Conservation (phyloP, 1,284 basidiomycete genomes). For the Agaricales sp. region DNA sequence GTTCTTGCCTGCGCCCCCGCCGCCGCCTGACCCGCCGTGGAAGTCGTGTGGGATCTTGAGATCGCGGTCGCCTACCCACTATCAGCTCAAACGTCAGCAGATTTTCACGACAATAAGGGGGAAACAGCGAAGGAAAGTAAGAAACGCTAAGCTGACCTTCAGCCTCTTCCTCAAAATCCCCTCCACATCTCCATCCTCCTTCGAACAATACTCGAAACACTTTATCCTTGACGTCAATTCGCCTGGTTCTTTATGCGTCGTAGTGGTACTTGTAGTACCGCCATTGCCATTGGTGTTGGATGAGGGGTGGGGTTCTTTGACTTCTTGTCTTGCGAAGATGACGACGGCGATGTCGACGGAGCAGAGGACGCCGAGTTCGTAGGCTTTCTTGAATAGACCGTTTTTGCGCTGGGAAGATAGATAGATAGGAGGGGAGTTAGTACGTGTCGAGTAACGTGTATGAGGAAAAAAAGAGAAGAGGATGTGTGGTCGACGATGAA, state of each 20-base stretch:
- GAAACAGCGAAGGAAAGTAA: slow-evolving; percentile 10
- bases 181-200: slow-evolving; percentile 33
- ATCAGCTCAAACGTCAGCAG: not conserved
- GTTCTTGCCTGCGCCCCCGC: slow-evolving; percentile 24
- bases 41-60: slow-evolving; percentile 34
- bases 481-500: slow-evolving; percentile 4
- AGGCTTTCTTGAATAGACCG: slow-evolving; percentile 66
- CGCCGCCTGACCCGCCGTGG: slow-evolving; percentile 18
- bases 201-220: slow-evolving; percentile 48
- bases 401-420: slow-evolving; percentile 41
- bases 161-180: slow-evolving; percentile 29
- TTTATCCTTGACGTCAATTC: slow-evolving; percentile 42
- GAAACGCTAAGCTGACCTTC: too few species aligned
- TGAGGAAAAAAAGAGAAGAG: slow-evolving; percentile 13
- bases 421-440: slow-evolving; percentile 7
- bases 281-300: too few species aligned
- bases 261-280: slow-evolving; percentile 30
- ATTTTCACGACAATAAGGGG: slow-evolving; percentile 5
- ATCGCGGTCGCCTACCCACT: slow-evolving; percentile 45
- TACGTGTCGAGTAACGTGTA: slow-evolving; percentile 13
- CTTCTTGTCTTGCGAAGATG: slow-evolving; percentile 46
- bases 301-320: slow-evolving; percentile 18
- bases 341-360: slow-evolving; percentile 63
- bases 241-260: slow-evolving; percentile 19
- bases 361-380: slow-evolving; percentile 61